Evolutionary conservation across 371 early-diverging fungal genomes (phyloP).

Genomic region (Mucor piriformis): DNA sequence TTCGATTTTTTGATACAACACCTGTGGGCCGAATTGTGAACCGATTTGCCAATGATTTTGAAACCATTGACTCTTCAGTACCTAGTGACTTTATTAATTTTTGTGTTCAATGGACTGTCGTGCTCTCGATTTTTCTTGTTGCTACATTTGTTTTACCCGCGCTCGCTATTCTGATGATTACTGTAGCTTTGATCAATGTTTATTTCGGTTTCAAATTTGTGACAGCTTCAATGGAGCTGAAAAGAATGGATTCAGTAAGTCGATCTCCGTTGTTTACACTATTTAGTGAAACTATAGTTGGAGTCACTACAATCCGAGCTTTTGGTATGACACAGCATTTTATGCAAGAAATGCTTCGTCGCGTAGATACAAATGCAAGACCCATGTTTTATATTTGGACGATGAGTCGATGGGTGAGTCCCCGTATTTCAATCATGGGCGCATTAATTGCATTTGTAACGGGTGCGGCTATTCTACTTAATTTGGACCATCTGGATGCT

Average conservation of each 20-base stretch:
- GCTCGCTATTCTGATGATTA: constrained; percentile 39
- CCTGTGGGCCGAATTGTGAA: constrained; percentile 76
- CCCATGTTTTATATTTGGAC: constrained; percentile 74
- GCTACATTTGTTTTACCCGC: constrained; percentile 59
- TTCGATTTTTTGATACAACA: constrained; percentile 46
- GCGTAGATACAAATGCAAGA: constrained; percentile 64
- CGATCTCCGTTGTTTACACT: constrained; percentile 73
- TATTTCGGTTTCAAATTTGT: constrained; percentile 60
- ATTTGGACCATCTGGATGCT: constrained; percentile 55
- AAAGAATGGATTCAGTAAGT: constrained; percentile 72
- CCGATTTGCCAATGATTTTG: constrained; percentile 61
- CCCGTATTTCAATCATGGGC: constrained; percentile 71
- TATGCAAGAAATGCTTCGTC: constrained; percentile 48
- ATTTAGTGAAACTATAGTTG: constrained; percentile 67
- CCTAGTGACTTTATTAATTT: constrained; percentile 50
- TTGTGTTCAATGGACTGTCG: constrained; percentile 56
- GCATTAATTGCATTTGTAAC: constrained; percentile 65
- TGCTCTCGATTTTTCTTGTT: constrained; percentile 60
- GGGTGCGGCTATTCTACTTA: constrained; percentile 50
- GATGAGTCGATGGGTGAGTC: constrained; percentile 80
- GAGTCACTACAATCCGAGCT: constrained; percentile 73
- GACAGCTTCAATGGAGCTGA: constrained; percentile 69
- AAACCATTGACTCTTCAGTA: constrained; percentile 45
- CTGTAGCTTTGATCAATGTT: constrained; percentile 46
- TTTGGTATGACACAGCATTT: constrained; percentile 69